Evolutionary conservation across 345 rosid genomes (phyloP).

Genomic region (Salix brachista): DNA sequence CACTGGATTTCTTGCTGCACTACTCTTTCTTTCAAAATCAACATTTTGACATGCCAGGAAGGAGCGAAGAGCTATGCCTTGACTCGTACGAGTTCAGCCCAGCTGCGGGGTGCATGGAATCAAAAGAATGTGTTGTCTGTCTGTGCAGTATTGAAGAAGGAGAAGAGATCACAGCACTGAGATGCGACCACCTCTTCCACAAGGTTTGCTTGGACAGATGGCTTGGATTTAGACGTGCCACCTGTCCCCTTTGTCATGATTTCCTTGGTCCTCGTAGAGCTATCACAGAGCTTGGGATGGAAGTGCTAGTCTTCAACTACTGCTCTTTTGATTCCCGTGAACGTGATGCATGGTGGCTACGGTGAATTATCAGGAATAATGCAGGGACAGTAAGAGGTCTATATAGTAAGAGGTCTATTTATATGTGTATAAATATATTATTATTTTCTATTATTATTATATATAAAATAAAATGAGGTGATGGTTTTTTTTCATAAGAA

Average conservation of each 20-base stretch:
- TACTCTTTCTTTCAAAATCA: neutral
- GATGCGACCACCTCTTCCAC: conserved; percentile 26
- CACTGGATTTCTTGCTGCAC: conserved; percentile 12
- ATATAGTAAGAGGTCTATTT: too few relatives aligned
- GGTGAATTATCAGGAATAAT: neutral
- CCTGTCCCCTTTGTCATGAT: conserved; percentile 21
- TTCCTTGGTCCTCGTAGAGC: too few relatives aligned
- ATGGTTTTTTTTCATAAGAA: too few relatives aligned
- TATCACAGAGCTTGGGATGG: too few relatives aligned
- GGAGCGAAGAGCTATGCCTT: neutral
- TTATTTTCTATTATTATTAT: too few relatives aligned
- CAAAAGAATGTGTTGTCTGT: conserved; percentile 12
- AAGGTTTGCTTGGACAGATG: conserved; percentile 18
- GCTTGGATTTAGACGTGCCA: neutral
- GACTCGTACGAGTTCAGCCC: neutral
- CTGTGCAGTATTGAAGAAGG: conserved; percentile 7
- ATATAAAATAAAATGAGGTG: too few relatives aligned
- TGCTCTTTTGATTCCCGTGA: neutral
- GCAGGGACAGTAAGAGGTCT: too few relatives aligned
- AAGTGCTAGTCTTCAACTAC: too few relatives aligned
- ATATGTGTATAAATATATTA: too few relatives aligned
- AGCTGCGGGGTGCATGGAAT: neutral
- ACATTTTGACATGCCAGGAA: neutral
- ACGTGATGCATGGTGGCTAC: conserved; percentile 18
- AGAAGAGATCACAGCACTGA: conserved; percentile 18